Evolutionary conservation across 192 early-diverging fungal genomes (phyloP).

Genomic region (Umbelopsis ramanniana): DNA sequence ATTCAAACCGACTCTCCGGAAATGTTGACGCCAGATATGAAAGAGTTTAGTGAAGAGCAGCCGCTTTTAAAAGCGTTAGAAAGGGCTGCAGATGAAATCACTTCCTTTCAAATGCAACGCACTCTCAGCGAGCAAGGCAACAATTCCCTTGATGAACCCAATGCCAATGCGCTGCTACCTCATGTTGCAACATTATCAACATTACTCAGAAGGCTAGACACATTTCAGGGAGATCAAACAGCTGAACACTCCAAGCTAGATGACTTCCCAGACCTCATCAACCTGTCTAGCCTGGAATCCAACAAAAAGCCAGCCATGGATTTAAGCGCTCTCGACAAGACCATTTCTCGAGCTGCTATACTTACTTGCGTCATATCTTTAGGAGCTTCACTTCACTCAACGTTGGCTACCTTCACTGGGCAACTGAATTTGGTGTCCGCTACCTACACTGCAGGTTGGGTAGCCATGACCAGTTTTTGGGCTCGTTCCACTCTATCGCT

Average conservation of each 20-base stretch:
- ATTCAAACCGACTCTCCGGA: not conserved
- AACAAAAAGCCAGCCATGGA: not conserved
- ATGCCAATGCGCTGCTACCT: not conserved
- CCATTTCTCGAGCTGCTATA: not conserved
- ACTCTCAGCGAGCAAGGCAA: not conserved
- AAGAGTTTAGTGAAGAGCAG: not conserved
- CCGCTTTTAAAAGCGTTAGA: conserved; percentile 2
- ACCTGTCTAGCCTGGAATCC: not conserved
- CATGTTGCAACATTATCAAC: not conserved
- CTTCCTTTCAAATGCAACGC: not conserved
- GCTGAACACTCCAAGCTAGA: not conserved
- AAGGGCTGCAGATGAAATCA: conserved; percentile 2
- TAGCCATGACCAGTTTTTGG: conserved; percentile 14
- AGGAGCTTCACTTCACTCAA: not conserved
- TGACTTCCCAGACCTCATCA: conserved; percentile 9
- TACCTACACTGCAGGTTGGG: conserved; percentile 8
- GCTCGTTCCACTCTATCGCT: not conserved
- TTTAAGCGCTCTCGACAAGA: conserved; percentile 1
- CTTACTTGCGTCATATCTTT: not conserved
- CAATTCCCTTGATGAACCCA: not conserved
- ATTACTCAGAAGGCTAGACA: not conserved
- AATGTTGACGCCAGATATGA: not conserved
- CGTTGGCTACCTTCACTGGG: not conserved
- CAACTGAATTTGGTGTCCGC: not conserved
- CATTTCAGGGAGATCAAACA: not conserved